Percentiles rank a stretch among this genome's conserved stretches.
Conservation (phyloP, 139 green algal species). For the Asterochloris sp. region DNA sequence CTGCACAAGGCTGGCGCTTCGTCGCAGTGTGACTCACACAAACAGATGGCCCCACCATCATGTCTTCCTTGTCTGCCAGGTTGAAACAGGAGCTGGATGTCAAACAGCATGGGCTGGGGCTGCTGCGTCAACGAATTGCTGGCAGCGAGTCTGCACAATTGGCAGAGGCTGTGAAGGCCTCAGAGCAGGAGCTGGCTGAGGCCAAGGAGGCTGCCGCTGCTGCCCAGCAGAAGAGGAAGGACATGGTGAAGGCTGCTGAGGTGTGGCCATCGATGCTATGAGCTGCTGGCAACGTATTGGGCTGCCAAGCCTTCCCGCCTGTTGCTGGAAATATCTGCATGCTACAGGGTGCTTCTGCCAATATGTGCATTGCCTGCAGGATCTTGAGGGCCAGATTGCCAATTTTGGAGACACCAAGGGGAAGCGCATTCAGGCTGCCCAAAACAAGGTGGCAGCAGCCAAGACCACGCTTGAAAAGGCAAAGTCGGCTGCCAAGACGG, state of each 20-base stretch:
- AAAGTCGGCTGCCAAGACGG: conserved; percentile 43
- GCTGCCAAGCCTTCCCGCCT: too few species aligned
- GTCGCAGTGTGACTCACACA: too few species aligned
- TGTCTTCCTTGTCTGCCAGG: conserved; percentile 25
- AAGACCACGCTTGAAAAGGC: conserved; percentile 54
- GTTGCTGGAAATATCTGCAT: too few species aligned
- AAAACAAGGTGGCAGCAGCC: conserved; percentile 71
- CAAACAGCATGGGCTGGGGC: conserved; percentile 60
- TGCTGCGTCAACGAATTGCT: conserved; percentile 64
- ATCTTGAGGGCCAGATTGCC: conserved; percentile 73
- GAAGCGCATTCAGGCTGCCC: conserved; percentile 57
- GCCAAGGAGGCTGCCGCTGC: conserved; percentile 38
- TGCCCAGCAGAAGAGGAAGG: conserved; percentile 55
- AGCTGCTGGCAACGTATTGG: too few species aligned
- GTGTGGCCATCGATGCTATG: conserved; percentile 17
- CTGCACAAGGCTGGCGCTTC: neutral
- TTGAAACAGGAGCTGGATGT: conserved; percentile 76
- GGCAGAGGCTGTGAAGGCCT: conserved; percentile 44
- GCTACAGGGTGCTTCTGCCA: too few species aligned
- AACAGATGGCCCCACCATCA: neutral
- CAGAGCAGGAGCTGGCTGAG: conserved; percentile 53
- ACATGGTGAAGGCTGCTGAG: conserved; percentile 65
- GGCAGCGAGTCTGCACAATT: conserved; percentile 70
- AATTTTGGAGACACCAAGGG: conserved; percentile 77
- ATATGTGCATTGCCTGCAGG: conserved; percentile 22